Evolutionary conservation across 2,329 filamentous ascomycete genomes (phyloP), one percentile per base, ranked within the genome.

Genomic region (Trematosphaeria pertusa): DNA sequence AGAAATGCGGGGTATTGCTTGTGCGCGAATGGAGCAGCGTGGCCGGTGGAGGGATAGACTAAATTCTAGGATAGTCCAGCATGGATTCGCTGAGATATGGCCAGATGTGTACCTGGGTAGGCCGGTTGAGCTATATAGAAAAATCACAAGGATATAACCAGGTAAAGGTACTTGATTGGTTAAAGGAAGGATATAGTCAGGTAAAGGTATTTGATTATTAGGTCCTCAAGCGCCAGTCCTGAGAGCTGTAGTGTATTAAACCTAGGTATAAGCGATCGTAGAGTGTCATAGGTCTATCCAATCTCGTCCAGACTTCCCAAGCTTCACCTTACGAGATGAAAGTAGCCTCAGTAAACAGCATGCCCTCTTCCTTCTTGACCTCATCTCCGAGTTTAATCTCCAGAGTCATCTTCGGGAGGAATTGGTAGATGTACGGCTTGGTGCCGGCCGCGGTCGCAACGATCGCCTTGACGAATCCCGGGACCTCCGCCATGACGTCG

Each of bases 381-480:
- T 89, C 81, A 48, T 91, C 91, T 37, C 89, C 91, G 54, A 93
- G 81, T 74, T 92, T 94, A 61, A 99, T 65, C 79, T 94, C 93
- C 59, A 99, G 76, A 12, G 83, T 83, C 46, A 90, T 80, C 64
- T 83, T 83, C 47, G 89, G 87, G 14, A 80, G 81, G 73, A 87
- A 97, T 88, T 96, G 94, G 76, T 97, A 99, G 63, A 99, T 97
- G 73, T 97, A 99, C 4, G 94, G 94, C 78, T 91, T 94, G 20
- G 94, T 96, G 53, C 94, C 94, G 3, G 87, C 91, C 10, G 93
- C 90, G 56, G 84, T 87, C 33, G 89, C 89, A 19, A 96, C 91
- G 68, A 99, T 91, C 61, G 86, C 86, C 83, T 99, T 99, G 72
- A 99, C 87, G 64, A 99, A 96, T 21, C 88, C 90, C 3, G 94